A percentile compares a stretch with the other conserved stretches of the same genome.
phyloP scores from a whole-genome alignment of 2,329 filamentous ascomycete species.

The Thielaviopsis euricoi region DNA sequence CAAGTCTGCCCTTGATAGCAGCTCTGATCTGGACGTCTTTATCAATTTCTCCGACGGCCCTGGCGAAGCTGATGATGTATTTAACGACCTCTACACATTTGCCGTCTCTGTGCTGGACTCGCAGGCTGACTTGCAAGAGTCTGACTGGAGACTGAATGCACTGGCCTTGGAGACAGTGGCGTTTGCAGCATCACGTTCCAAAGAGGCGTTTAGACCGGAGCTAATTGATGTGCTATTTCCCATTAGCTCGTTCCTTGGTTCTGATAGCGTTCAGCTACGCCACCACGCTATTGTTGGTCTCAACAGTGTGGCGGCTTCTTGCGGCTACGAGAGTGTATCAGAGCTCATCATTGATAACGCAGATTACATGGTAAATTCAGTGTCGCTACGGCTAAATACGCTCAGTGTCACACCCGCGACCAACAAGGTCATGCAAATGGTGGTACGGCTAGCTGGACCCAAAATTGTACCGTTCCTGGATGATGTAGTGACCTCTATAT shows the following conservation, averaged over 20 bases:
- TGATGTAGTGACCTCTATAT: constrained; percentile 79
- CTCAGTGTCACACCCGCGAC: constrained; percentile 86
- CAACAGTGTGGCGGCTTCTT: constrained; percentile 61
- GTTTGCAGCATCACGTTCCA: constrained; percentile 52
- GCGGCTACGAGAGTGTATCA: constrained; percentile 57
- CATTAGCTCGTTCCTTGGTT: constrained; percentile 74
- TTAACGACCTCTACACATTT: constrained; percentile 52
- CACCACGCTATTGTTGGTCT: constrained; percentile 70
- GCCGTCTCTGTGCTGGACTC: constrained; percentile 46
- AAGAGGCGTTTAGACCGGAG: constrained; percentile 59
- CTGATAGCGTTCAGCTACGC: constrained; percentile 48
- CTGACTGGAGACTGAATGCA: constrained; percentile 59
- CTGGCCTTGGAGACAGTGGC: constrained; percentile 69
- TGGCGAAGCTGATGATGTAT: constrained; percentile 29
- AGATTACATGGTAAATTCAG: constrained; percentile 90
- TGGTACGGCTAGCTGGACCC: constrained; percentile 75
- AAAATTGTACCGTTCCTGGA: constrained; percentile 74
- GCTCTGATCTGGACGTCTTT: constrained; percentile 46
- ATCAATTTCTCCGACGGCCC: constrained; percentile 30
- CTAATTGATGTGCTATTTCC: constrained; percentile 86
- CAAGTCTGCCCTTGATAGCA: constrained; percentile 35
- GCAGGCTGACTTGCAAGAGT: constrained; percentile 29
- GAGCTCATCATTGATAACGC: constrained; percentile 78
- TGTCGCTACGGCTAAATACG: constrained; percentile 75
- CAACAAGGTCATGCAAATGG: constrained; percentile 82